Base-by-base conservation (phyloP, 2,329 filamentous ascomycete genomes). In the Hymenoscyphus infarciens region DNA sequence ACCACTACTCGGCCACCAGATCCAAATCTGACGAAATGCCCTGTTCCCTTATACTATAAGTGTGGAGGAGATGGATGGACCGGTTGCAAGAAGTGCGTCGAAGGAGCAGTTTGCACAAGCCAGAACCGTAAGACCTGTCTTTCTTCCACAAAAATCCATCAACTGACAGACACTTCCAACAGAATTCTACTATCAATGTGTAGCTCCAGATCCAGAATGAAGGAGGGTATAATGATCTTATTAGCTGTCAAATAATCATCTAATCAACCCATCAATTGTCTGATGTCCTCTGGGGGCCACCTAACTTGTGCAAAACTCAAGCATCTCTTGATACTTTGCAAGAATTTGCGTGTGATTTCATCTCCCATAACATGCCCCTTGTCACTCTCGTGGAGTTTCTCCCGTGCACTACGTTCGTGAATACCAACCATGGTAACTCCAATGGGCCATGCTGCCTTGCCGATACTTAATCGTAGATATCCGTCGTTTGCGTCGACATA, bases 401-500 rank as follows among this genome's bases (percentile, higher is more conserved):
- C 95, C 66, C 95, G 86, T 22, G 95, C 94, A 69, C 90, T 95
- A 73, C 95, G 87, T 81, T 98, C 95, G 84, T 99, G 95, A 71
- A 99, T 99, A 81, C 95, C 95, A 73, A 99, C 95, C 95, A 98
- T 99, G 75, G 95, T 99, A 45, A 99, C 95, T 77, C 95, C 95
- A 73, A 99, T 99, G 27, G 95, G 95, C 95, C 95, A 99, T 16
- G 95, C 95, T 69, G 92, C 93, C 79, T 97, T 97, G 67, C 92
- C 92, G 73, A 99, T 99, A 75, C 91, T 96, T 61, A 99, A 81
- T 60, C 91, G 84, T 64, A 99, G 80, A 76, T 99, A 99, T 0
- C 92, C 93, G 75, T 99, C 91, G 74, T 98, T 98, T 38, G 95
- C 95, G 77, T 97, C 91, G 56, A 99, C 94, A 74, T 99, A 99